Conservation (phyloP, 208 protist species). For the Wallacemonas sp. region DNA sequence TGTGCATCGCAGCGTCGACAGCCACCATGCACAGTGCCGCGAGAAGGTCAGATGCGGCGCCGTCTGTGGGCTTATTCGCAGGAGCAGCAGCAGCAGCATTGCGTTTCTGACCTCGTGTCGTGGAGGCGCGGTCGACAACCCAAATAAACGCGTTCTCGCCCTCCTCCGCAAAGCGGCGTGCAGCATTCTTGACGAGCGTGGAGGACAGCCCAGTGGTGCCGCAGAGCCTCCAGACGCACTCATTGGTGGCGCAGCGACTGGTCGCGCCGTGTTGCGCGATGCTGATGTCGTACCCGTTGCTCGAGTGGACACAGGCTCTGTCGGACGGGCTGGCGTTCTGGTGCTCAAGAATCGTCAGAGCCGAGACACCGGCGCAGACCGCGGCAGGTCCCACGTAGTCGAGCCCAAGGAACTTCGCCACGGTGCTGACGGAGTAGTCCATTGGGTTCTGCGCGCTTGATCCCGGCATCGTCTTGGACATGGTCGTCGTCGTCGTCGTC, state of each 20-base stretch:
- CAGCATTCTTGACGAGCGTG: conserved; percentile 22
- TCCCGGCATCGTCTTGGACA: too few species aligned
- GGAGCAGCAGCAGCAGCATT: too few species aligned
- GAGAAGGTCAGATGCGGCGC: too few species aligned
- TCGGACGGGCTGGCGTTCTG: background rate
- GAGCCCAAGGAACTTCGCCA: background rate
- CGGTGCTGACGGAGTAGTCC: background rate
- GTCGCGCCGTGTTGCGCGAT: conserved; percentile 25
- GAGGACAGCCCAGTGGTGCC: conserved; percentile 24
- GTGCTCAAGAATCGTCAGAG: conserved; percentile 13
- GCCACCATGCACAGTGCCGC: too few species aligned
- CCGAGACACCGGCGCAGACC: background rate
- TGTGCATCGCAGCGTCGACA: too few species aligned
- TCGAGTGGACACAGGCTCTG: conserved; percentile 13
- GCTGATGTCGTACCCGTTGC: conserved; percentile 22
- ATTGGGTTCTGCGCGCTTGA: background rate
- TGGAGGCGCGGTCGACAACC: conserved; percentile 27
- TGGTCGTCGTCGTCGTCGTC: background rate
- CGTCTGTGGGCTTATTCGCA: too few species aligned
- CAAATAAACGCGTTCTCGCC: conserved; percentile 43
- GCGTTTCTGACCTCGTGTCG: background rate
- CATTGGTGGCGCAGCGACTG: conserved; percentile 40
- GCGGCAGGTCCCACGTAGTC: background rate
- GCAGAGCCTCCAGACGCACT: conserved; percentile 27
- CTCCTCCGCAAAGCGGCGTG: conserved; percentile 21